A percentile compares a stretch with the other conserved stretches of the same genome.
These are phyloP conservation scores for Hypoxylon sp. DNA, from an alignment of 2,329 filamentous ascomycete species.

Conservation along the genomic window DNA sequence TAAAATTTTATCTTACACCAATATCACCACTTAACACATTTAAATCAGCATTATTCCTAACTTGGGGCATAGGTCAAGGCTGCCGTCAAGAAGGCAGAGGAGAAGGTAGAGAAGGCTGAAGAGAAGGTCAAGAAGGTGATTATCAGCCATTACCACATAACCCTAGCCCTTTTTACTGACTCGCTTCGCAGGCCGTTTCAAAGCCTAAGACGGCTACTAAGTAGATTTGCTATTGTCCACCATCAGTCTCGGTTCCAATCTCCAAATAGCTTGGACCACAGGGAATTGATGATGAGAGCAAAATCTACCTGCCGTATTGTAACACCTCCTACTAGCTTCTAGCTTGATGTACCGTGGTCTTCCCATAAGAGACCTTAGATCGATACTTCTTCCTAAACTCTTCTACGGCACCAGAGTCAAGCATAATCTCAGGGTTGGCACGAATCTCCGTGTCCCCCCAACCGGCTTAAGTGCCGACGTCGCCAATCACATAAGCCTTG, in stretches of 20 bases:
- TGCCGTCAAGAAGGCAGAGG: conserved; percentile 51
- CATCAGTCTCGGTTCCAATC: conserved; percentile 8
- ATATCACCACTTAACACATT: not conserved
- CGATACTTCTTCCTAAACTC: not conserved
- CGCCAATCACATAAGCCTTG: not conserved
- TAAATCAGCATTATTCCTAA: conserved; percentile 40
- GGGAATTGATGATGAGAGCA: conserved; percentile 9
- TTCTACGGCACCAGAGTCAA: conserved; percentile 6
- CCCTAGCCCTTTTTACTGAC: conserved; percentile 4
- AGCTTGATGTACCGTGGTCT: conserved; percentile 11
- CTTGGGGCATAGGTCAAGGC: conserved; percentile 50
- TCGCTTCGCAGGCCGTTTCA: conserved; percentile 33
- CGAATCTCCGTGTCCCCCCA: not conserved
- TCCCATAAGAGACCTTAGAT: conserved; percentile 3
- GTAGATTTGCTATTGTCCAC: conserved; percentile 28
- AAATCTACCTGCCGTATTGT: conserved; percentile 6
- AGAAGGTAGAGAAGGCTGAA: conserved; percentile 52
- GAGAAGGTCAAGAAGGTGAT: conserved; percentile 44
- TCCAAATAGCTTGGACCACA: not conserved
- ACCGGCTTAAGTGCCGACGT: not conserved
- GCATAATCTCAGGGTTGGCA: not conserved
- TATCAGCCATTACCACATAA: not conserved
- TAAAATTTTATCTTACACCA: not conserved
- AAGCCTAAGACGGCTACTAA: conserved; percentile 52
- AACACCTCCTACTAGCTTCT: conserved; percentile 7